These are phyloP conservation scores for Pseudogymnoascus sp. DNA, from an alignment of 2,329 filamentous ascomycete species.

Conservation along the genomic window DNA sequence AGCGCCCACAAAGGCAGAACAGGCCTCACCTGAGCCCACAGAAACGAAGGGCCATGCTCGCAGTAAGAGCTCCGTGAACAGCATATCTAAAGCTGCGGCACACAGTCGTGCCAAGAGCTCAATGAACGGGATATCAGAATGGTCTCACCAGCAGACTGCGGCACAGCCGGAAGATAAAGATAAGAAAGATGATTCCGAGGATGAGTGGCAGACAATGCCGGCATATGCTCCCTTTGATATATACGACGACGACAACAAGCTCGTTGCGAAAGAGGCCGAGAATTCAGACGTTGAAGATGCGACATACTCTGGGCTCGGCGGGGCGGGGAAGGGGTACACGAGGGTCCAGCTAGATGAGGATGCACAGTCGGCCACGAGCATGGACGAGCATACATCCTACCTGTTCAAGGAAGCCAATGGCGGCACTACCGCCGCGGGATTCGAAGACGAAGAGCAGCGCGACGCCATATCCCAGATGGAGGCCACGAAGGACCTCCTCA, in stretches of 20 bases:
- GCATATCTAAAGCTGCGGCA: background rate
- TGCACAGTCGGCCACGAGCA: conserved; percentile 83
- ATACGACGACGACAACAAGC: conserved; percentile 85
- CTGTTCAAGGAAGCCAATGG: conserved; percentile 72
- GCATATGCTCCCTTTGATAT: conserved; percentile 87
- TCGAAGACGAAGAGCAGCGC: conserved; percentile 70
- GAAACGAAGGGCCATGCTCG: conserved; percentile 13
- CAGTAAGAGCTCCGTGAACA: conserved; percentile 10
- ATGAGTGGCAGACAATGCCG: conserved; percentile 88
- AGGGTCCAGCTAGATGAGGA: conserved; percentile 93
- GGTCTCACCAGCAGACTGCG: conserved; percentile 73
- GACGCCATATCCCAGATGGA: conserved; percentile 88
- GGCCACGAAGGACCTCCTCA: conserved; percentile 89
- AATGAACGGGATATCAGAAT: conserved; percentile 55
- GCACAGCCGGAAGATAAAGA: conserved; percentile 47
- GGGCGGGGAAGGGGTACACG: conserved; percentile 91
- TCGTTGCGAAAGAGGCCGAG: conserved; percentile 73
- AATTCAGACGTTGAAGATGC: conserved; percentile 60
- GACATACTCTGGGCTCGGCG: conserved; percentile 70
- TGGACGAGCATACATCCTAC: conserved; percentile 96
- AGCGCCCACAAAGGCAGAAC: background rate
- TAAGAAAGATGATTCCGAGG: conserved; percentile 53
- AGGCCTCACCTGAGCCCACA: background rate
- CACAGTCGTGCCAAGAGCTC: conserved; percentile 7
- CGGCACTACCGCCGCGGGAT: conserved; percentile 49